Conservation (phyloP, 2,329 filamentous ascomycete species). For the Trichoderma sp. region DNA sequence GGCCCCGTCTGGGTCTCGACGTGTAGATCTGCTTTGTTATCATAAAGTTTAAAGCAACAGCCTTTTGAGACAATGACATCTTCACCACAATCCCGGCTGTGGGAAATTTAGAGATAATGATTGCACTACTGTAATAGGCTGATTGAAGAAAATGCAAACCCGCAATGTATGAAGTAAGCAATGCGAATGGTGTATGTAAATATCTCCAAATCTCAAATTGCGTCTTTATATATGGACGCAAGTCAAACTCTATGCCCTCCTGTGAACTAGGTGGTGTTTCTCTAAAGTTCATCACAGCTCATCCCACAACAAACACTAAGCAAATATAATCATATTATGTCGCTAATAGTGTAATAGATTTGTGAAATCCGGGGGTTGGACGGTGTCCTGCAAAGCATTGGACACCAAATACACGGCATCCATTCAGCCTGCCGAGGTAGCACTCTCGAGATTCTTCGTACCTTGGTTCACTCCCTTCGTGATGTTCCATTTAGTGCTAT, state of each 20-base stretch:
- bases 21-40: background rate
- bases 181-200: background rate
- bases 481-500: too few species aligned
- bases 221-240: background rate
- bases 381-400: background rate
- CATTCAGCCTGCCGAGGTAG: background rate
- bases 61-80: too few species aligned
- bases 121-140: too few species aligned
- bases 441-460: background rate
- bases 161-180: background rate
- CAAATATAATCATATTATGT: background rate
- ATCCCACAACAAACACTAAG: background rate
- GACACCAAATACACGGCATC: background rate
- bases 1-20: background rate
- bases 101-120: background rate
- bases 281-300: background rate
- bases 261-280: background rate
- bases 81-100: too few species aligned
- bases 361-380: background rate
- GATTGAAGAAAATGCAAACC: background rate
- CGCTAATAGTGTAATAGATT: background rate
- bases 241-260: background rate
- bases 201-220: background rate
- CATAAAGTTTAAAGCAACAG: background rate
- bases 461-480: background rate